Base-by-base conservation (phyloP, 306 rosid species). In the Quercus agrifolia region DNA sequence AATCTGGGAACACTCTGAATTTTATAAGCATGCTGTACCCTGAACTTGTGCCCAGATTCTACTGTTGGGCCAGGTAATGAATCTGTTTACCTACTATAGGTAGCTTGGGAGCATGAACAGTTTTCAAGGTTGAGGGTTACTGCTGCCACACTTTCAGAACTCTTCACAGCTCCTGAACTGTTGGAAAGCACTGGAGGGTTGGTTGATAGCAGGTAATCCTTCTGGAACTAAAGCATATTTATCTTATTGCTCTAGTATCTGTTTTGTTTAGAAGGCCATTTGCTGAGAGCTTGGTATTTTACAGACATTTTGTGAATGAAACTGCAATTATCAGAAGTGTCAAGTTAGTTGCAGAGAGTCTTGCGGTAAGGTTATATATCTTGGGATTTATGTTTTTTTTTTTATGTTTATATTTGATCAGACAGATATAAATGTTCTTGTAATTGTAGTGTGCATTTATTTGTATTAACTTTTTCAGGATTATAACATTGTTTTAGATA, bases 31-130 rank as follows among this genome's bases (percentile, higher is more conserved):
- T 38, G 51, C 58, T 13, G 17, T 62, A 35, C 55, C 73, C 69
- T 41, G 46, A 49, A 79, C 67, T 21, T 15, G 70, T 78, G 71
- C 73, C 72, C 71, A 63, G 75, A 70, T 67, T 13, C 38, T 79
- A 55, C 78, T 25, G 27, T 76, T 70, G 73, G 83, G 81, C 71
- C 80, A 44, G 78, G 79, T 77, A 71, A 80, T 88, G 77, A 87
- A 85, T 80, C 78, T 78, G 70, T 75, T 84, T 77, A 74, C 80
- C 61, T 87, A 86, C 74, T 91, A 89, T 90, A 93, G 99, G 99
- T 96, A 85, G 98, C 99, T 80, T 96, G 99, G 99, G 98, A 96
- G 91, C 99, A 96, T 74, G 99, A 96, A 81, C 98, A 96, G 79
- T 93, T 96, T 83, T 96, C 99, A 78, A 89, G 96, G 90, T 83